phyloP scores from a whole-genome alignment of 805 yeast species.

The Wickerhamiella brachini region DNA sequence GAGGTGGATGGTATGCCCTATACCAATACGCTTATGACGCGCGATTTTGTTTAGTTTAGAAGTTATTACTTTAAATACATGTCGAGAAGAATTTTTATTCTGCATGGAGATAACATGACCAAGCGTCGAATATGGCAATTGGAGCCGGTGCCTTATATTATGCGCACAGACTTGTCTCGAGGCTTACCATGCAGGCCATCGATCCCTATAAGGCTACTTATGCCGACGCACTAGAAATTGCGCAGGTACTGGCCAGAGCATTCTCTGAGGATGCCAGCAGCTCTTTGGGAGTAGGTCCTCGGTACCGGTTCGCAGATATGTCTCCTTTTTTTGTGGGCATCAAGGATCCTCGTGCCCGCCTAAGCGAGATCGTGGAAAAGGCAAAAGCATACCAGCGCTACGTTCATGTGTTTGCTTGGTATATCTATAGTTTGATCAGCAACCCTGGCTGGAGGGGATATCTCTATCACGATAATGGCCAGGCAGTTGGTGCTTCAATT shows the following conservation, averaged over 20 bases:
- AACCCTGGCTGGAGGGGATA: background rate
- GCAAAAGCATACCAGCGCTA: background rate
- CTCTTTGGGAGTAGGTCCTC: background rate
- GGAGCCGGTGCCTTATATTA: background rate
- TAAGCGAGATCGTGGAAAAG: background rate
- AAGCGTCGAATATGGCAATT: background rate
- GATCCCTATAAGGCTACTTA: background rate
- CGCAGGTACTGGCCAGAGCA: background rate
- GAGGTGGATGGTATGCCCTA: background rate
- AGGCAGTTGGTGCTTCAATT: background rate
- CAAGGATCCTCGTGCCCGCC: background rate
- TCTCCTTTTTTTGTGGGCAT: background rate
- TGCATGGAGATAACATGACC: too few species aligned
- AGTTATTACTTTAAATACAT: too few species aligned
- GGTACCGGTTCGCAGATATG: background rate
- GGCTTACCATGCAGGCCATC: background rate
- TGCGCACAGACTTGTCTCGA: background rate
- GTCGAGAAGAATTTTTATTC: too few species aligned
- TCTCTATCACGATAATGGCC: background rate
- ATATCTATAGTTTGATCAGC: background rate
- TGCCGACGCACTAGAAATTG: background rate
- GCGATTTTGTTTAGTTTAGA: background rate
- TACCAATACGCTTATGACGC: background rate
- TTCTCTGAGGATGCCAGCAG: background rate
- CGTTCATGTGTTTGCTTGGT: background rate